Percentiles rank a stretch among this genome's conserved stretches.
These are phyloP conservation scores for Blastobotrys ciferrii DNA, from an alignment of 1,139 yeast species.

Conservation along the genomic window DNA sequence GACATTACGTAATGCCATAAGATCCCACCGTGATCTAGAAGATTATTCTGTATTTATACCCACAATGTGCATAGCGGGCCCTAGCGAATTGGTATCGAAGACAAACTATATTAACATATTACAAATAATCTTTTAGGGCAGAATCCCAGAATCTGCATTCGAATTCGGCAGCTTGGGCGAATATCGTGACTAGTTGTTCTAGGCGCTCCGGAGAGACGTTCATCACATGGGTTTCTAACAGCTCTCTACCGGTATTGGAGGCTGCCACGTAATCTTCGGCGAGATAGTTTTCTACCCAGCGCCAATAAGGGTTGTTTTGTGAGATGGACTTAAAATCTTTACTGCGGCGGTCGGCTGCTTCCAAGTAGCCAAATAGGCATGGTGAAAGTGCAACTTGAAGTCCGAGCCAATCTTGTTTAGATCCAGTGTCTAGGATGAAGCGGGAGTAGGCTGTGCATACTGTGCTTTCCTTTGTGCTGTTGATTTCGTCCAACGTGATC, in stretches of 20 bases:
- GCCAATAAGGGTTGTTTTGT: conserved; percentile 41
- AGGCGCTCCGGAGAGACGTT: conserved; percentile 42
- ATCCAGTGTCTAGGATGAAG: conserved; percentile 55
- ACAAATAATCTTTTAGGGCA: conserved; percentile 35
- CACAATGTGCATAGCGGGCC: too few species aligned
- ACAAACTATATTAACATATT: too few species aligned
- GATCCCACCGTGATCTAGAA: too few species aligned
- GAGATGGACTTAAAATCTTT: conserved; percentile 21
- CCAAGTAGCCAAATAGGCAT: conserved; percentile 70
- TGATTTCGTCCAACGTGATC: conserved; percentile 47
- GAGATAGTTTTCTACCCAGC: conserved; percentile 63
- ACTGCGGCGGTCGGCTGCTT: conserved; percentile 43
- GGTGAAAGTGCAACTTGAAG: conserved; percentile 71
- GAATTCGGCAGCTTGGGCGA: conserved; percentile 54
- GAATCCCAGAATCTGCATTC: conserved; percentile 66
- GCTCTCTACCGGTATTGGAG: conserved; percentile 46
- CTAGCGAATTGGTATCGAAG: too few species aligned
- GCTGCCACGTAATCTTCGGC: conserved; percentile 58
- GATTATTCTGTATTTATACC: too few species aligned
- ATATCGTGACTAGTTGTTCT: conserved; percentile 56
- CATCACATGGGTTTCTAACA: conserved; percentile 47
- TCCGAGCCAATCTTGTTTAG: conserved; percentile 57
- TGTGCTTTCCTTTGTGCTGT: conserved; percentile 49
- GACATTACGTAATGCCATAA: conserved; percentile 5
- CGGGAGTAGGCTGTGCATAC: conserved; percentile 62